Evolutionary conservation across 1,284 basidiomycete species (phyloP).

Genomic region (Cryptococcus sp.): DNA sequence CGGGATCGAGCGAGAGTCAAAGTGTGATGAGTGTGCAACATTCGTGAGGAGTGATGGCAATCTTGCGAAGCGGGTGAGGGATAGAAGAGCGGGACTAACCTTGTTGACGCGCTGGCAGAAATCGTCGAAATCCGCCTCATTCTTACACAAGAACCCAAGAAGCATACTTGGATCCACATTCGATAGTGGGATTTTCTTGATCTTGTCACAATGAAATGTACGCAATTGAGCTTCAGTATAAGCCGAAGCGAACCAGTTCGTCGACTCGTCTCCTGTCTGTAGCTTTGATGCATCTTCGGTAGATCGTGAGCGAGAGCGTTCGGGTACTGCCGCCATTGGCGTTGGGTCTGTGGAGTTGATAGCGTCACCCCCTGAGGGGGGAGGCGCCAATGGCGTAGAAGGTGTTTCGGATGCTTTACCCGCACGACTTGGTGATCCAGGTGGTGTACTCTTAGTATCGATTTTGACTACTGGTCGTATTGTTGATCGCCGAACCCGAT

Average conservation of each 20-base stretch:
- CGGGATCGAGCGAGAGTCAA: too few species aligned
- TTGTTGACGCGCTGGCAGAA: constrained; percentile 65
- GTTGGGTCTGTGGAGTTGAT: constrained; percentile 1
- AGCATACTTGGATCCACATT: constrained; percentile 97
- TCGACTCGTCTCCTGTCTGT: constrained; percentile 30
- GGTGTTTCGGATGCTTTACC: constrained; percentile 5
- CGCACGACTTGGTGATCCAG: constrained; percentile 4
- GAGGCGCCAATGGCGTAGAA: constrained; percentile 10
- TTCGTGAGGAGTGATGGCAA: not conserved
- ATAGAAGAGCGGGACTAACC: constrained; percentile 50
- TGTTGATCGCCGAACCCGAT: constrained; percentile 2
- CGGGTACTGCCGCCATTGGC: not conserved
- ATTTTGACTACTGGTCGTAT: not conserved
- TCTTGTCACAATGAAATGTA: constrained; percentile 90
- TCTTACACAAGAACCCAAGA: constrained; percentile 79
- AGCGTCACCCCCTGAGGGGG: not conserved
- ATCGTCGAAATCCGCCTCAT: constrained; percentile 79
- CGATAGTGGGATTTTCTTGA: constrained; percentile 85
- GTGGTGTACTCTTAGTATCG: not conserved
- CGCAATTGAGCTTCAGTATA: constrained; percentile 65
- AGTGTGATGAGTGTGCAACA: too few species aligned
- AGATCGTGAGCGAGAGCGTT: not conserved
- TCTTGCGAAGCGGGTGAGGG: not conserved
- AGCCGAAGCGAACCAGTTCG: constrained; percentile 60
- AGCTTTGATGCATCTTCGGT: constrained; percentile 13